phyloP scores from a whole-genome alignment of 108 stramenopile genomes.

The Conticribra weissflogii region DNA sequence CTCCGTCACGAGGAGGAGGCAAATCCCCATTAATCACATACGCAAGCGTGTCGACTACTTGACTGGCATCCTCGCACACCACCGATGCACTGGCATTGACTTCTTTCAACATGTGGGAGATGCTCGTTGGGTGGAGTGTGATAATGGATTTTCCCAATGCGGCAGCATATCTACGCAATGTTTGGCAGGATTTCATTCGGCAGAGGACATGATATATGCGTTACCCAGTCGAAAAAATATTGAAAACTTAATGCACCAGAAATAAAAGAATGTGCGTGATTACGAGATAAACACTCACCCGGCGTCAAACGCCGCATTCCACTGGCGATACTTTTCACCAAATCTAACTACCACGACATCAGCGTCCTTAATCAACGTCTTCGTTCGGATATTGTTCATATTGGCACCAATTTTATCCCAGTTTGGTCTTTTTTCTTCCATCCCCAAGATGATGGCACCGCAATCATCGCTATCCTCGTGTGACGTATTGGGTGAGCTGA shows the following conservation, averaged over 20 bases:
- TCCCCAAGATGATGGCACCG: slow-evolving; percentile 86
- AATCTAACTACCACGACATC: slow-evolving; percentile 91
- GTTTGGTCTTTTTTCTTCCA: slow-evolving; percentile 79
- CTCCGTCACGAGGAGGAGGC: slow-evolving; percentile 77
- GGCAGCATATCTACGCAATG: slow-evolving; percentile 52
- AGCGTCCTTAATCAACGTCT: slow-evolving; percentile 70
- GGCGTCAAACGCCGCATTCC: slow-evolving; percentile 91
- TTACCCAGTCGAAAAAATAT: too few species aligned
- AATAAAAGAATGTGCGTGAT: too few species aligned
- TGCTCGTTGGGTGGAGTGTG: slow-evolving; percentile 76
- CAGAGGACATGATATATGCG: too few species aligned
- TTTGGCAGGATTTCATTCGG: too few species aligned
- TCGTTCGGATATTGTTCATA: slow-evolving; percentile 84
- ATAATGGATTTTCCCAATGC: slow-evolving; percentile 81
- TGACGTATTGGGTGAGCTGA: slow-evolving; percentile 74
- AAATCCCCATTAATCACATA: slow-evolving; percentile 83
- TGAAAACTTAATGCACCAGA: too few species aligned
- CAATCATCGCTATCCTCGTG: slow-evolving; percentile 91
- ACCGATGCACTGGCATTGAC: slow-evolving; percentile 77
- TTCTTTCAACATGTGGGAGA: slow-evolving; percentile 92
- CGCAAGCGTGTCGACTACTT: slow-evolving; percentile 85
- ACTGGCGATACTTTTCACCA: slow-evolving; percentile 88
- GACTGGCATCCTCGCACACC: slow-evolving; percentile 76
- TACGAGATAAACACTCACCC: slow-evolving; percentile 32
- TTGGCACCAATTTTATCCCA: slow-evolving; percentile 85